Evolutionary conservation across 176 grass and related monocot species (phyloP).

Genomic region (Aegilops tauschii): DNA sequence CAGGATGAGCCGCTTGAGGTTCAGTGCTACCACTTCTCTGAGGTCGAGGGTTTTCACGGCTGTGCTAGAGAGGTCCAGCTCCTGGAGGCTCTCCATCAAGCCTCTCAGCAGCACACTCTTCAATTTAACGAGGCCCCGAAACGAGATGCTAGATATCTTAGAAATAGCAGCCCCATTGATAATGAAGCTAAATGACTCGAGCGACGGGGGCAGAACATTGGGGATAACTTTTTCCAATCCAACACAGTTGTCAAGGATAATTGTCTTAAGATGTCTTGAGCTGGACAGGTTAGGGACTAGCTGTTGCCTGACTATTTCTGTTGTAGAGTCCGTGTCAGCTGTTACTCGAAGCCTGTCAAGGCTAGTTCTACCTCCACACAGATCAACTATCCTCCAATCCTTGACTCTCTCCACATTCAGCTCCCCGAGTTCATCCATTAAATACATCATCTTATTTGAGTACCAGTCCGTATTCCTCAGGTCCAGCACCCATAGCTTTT

Average conservation of each 20-base stretch:
- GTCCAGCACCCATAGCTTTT: background rate
- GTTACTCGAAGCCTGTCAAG: constrained; percentile 4
- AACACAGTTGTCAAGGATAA: background rate
- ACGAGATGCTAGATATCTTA: background rate
- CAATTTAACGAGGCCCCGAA: background rate
- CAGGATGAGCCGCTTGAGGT: background rate
- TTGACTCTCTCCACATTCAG: background rate
- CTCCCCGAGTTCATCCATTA: background rate
- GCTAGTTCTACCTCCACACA: background rate
- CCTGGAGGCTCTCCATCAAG: accelerated
- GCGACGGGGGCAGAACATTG: background rate
- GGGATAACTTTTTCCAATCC: background rate
- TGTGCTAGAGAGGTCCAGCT: background rate
- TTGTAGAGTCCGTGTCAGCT: accelerated
- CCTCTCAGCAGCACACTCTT: background rate
- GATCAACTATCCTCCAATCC: background rate
- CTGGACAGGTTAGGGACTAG: background rate
- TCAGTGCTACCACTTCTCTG: too few species aligned
- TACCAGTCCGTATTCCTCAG: background rate
- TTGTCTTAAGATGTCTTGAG: background rate
- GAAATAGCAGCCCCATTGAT: accelerated
- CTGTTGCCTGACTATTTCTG: background rate
- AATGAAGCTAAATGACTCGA: background rate
- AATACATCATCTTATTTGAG: background rate
- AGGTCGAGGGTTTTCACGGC: constrained; percentile 4